Evolutionary conservation across 1,139 yeast species (phyloP), one percentile per base, ranked within the genome.

Genomic region (Pneumocystis carinii): DNA sequence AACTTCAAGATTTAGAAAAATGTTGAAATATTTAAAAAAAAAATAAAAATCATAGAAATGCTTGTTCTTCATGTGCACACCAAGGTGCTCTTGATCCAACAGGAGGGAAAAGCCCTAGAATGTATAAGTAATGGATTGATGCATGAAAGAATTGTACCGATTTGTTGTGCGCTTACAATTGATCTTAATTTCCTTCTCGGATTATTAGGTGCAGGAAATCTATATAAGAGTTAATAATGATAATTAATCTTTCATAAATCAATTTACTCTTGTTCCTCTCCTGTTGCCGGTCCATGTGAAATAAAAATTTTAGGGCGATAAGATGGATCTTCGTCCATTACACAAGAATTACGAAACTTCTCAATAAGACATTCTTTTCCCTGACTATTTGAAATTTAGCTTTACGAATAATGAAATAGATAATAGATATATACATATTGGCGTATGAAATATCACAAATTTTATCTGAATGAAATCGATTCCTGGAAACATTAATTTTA

Each of bases 401-500:
- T 63, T 32, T 32, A 7, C 63, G 68, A 39, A 17, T 3, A 14
- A 27, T 41, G 60, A 36, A 12, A 36, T 38, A 32, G 71, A 69
- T 2, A 14, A n/a, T n/a, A n/a, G n/a, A n/a, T n/a, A 24, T 15
- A 48, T 48, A 48, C 55, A 79, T 75, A 66, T 77, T 77, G 17
- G 83, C 83, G 66, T 78, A 80, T 8, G 79, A 77, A 60, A 80
- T 70, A 64, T 78, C 82, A 66, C 82, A 79, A 35, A 77, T 72
- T 68, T 80, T 80, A 57, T 77, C 80, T 0, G 82, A 79, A 66
- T 77, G 77, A 69, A 77, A 77, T 58, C 73, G 71, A 65, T 74
- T 74, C 55, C 55, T 48, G 27, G 6, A 12, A 42, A 48, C 77
- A 71, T 69, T 39, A 35, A 36, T 17, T 55, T 57, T 29, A 42